Evolutionary conservation across 768 basidiomycete genomes (phyloP), one percentile per base, ranked within the genome.

Genomic region (Mycena pura): DNA sequence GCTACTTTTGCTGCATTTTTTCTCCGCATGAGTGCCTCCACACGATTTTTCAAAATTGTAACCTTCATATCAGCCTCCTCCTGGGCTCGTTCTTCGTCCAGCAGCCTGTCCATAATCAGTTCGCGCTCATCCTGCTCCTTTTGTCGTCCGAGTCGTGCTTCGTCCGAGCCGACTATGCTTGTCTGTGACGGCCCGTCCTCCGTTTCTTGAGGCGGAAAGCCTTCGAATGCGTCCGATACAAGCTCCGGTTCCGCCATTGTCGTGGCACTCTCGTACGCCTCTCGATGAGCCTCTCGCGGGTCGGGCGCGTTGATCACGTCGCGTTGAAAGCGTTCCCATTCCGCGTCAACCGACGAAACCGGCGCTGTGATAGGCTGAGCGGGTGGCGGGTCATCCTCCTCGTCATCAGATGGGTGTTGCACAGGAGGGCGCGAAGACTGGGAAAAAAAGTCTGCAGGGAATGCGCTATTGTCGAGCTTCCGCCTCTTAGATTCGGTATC

Each of bases 11-110:
- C 74, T 6, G 73, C 77, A 50, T 79, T 78, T 43, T 85, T 76
- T 65, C 73, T 80, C 68, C 74, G 73, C 70, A 79, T 79, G 55
- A 93, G 72, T 10, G 84, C 80, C 54, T 88, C 90, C 31, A 94
- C 68, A 66, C 82, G 82, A 43, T 76, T 84, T 75, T 89, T 93
- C 76, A 94, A 81, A 40, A 81, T 66, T 9, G 72, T 70, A 10
- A 93, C 92, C 51, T 85, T 86, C 77, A 86, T 86, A 70, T 95
- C 93, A 6, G 92, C 93, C 70, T 94, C 92, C 70, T 95, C 93
- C 77, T 95, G 93, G 29, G 88, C 89, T 55, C 87, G 82, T 72
- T 95, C 92, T 76, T 95, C 93, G 28, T 93, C 92, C 72, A 93
- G 59, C 45, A 94, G 73, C 54, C 93, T 82, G 74, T 93, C 92